phyloP scores from a whole-genome alignment of 306 rosid genomes.

The Lablab purpureus region DNA sequence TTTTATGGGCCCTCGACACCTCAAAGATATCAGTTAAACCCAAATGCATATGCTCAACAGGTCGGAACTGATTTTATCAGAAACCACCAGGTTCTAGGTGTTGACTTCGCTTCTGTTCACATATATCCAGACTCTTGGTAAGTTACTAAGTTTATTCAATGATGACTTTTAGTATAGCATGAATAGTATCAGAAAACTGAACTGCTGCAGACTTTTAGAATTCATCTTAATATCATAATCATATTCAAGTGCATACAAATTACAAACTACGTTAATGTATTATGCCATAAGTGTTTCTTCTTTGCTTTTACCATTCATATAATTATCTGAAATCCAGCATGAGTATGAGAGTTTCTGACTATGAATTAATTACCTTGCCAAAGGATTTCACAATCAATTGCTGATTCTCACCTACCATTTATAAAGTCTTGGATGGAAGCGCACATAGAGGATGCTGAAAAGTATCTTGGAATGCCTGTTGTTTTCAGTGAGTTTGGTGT shows the following conservation, averaged over 20 bases:
- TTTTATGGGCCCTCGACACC: constrained; percentile 96
- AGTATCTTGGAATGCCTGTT: constrained; percentile 84
- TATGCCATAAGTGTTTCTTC: constrained; percentile 11
- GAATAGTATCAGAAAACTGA: constrained; percentile 27
- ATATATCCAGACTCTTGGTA: constrained; percentile 95
- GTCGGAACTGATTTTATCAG: constrained; percentile 96
- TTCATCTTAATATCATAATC: constrained; percentile 30
- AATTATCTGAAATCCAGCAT: background rate
- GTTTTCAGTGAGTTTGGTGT: constrained; percentile 88
- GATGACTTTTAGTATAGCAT: constrained; percentile 5
- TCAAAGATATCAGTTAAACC: constrained; percentile 74
- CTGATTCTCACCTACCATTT: constrained; percentile 75
- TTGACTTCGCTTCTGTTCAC: constrained; percentile 96
- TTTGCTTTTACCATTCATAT: constrained; percentile 23
- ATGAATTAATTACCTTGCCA: constrained; percentile 40
- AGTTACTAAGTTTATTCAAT: constrained; percentile 23
- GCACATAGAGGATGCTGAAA: constrained; percentile 94
- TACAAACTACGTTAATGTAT: background rate
- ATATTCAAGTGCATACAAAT: constrained; percentile 1
- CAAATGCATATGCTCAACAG: constrained; percentile 85
- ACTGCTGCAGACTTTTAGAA: constrained; percentile 7
- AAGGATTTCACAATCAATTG: constrained; percentile 69
- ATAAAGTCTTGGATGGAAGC: constrained; percentile 92
- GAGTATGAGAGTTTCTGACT: constrained; percentile 37
- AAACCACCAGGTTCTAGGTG: constrained; percentile 89